Conservation (phyloP, 768 basidiomycete species). For the Panaeolus papilionaceus region DNA sequence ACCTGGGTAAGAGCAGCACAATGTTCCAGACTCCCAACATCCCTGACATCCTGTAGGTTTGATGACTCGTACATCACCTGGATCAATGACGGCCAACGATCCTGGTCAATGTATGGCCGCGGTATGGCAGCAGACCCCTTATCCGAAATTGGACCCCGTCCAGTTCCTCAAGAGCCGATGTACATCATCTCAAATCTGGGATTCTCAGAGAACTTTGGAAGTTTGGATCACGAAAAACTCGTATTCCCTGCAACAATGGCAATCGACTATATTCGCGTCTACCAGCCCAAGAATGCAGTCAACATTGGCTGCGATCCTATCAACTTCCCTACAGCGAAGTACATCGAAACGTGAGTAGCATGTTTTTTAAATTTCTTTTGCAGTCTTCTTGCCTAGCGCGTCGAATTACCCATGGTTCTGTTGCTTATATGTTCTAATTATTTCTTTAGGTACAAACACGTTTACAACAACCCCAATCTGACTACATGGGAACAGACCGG, state of each 20-base stretch:
- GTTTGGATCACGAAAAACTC: constrained; percentile 62
- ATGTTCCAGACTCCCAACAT: constrained; percentile 8
- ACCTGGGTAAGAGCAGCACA: constrained; percentile 42
- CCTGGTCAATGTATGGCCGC: constrained; percentile 70
- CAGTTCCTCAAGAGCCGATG: constrained; percentile 77
- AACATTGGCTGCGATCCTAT: constrained; percentile 76
- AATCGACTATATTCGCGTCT: constrained; percentile 86
- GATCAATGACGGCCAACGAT: constrained; percentile 65
- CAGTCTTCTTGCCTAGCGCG: background rate
- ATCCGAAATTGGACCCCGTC: constrained; percentile 61
- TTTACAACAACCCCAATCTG: constrained; percentile 50
- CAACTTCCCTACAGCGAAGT: constrained; percentile 74
- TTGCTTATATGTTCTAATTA: background rate
- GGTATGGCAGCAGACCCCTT: constrained; percentile 59
- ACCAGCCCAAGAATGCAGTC: constrained; percentile 53
- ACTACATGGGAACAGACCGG: constrained; percentile 45
- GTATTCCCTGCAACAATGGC: constrained; percentile 65
- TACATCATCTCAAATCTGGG: constrained; percentile 78
- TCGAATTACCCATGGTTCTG: background rate
- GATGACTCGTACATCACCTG: constrained; percentile 70
- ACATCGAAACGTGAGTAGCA: constrained; percentile 69
- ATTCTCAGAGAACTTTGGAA: constrained; percentile 72
- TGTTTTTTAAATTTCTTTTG: background rate
- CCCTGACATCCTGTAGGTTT: constrained; percentile 23
- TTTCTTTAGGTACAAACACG: constrained; percentile 39